A percentile compares a stretch with the other conserved stretches of the same genome.
phyloP scores from a whole-genome alignment of 768 basidiomycete species.

The Mycena vulgaris region DNA sequence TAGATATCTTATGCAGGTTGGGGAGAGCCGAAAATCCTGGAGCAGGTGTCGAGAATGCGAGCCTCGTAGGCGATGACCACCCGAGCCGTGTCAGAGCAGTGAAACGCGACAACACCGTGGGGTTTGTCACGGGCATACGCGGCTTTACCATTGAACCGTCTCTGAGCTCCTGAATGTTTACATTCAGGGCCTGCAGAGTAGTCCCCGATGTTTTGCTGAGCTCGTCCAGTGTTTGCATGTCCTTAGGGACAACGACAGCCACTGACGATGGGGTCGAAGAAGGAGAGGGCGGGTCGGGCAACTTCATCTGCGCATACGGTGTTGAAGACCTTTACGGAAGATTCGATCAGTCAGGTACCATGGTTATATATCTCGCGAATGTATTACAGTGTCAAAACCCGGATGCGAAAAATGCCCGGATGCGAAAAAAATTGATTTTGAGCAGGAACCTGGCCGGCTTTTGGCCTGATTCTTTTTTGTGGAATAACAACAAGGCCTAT shows the following conservation, averaged over 20 bases:
- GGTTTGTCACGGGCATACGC: neutral
- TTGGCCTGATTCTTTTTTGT: too few relatives aligned
- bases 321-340: too few relatives aligned
- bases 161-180: neutral
- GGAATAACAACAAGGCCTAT: too few relatives aligned
- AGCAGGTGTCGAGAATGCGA: neutral
- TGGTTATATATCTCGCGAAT: too few relatives aligned
- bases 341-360: too few relatives aligned
- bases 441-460: too few relatives aligned
- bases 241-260: neutral
- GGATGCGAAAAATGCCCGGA: too few relatives aligned
- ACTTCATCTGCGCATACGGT: too few relatives aligned
- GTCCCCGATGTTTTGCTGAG: neutral
- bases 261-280: neutral
- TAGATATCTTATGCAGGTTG: neutral
- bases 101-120: neutral
- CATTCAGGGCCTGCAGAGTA: neutral
- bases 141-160: neutral
- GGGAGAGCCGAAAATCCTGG: neutral
- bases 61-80: neutral
- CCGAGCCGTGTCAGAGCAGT: neutral
- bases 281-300: neutral
- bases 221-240: neutral
- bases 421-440: too few relatives aligned
- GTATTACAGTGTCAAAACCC: too few relatives aligned